Conservation (phyloP, 2,329 filamentous ascomycete genomes). For the Microsporum ferrugineum region DNA sequence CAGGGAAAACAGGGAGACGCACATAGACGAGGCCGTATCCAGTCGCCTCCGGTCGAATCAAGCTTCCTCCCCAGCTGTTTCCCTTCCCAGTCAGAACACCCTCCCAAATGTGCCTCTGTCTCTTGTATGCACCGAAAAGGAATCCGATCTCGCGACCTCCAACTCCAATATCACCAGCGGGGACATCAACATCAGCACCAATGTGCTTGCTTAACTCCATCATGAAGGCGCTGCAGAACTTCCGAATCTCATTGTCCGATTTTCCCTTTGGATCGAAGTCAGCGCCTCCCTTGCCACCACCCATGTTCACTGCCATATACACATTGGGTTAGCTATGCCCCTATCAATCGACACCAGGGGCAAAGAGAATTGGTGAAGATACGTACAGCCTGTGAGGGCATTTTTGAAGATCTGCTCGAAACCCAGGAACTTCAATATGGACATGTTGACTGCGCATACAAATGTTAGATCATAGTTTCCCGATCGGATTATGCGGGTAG, state of each 20-base stretch:
- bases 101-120: slow-evolving; percentile 81
- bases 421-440: slow-evolving; percentile 84
- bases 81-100: slow-evolving; percentile 96
- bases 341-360: not conserved
- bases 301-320: slow-evolving; percentile 67
- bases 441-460: slow-evolving; percentile 41
- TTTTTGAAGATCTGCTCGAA: slow-evolving; percentile 99
- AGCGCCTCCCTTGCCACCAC: slow-evolving; percentile 92
- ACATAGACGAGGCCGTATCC: slow-evolving; percentile 91
- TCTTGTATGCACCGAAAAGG: slow-evolving; percentile 89
- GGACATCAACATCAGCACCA: slow-evolving; percentile 88
- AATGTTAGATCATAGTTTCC: not conserved
- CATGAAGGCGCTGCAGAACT: slow-evolving; percentile 96
- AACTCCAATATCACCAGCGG: slow-evolving; percentile 94
- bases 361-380: not conserved
- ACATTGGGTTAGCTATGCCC: not conserved
- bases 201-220: slow-evolving; percentile 91
- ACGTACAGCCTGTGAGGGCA: slow-evolving; percentile 84
- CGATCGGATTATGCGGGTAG: not conserved
- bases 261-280: slow-evolving; percentile 99
- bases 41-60: slow-evolving; percentile 94
- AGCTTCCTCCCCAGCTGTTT: slow-evolving; percentile 75
- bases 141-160: slow-evolving; percentile 84
- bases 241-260: slow-evolving; percentile 91
- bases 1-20: slow-evolving; percentile 17